These are phyloP conservation scores for Millerozyma miso DNA, from an alignment of 805 yeast genomes.

Conservation along the genomic window DNA sequence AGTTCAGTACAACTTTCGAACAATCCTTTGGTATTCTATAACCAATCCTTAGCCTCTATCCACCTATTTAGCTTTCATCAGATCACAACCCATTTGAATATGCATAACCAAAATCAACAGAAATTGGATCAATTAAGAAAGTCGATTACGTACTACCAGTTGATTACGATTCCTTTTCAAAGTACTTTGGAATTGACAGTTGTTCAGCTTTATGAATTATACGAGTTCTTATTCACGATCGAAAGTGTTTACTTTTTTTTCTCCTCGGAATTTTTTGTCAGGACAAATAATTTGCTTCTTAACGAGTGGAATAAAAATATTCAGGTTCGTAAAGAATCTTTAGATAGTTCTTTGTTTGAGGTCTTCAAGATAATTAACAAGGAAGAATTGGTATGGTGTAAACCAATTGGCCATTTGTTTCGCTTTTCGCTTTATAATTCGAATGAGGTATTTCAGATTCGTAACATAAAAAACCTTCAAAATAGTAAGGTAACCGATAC, in stretches of 20 bases:
- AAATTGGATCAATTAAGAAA: conserved; percentile 24
- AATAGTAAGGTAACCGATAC: background rate
- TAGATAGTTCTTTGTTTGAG: conserved; percentile 8
- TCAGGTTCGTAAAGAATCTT: conserved; percentile 9
- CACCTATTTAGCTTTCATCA: conserved; percentile 30
- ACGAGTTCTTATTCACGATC: conserved; percentile 22
- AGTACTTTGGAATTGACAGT: conserved; percentile 11
- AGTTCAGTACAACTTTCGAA: conserved; percentile 10
- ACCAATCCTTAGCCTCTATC: conserved; percentile 22
- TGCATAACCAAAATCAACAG: conserved; percentile 26
- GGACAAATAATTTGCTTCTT: conserved; percentile 13
- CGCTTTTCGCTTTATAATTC: conserved; percentile 1
- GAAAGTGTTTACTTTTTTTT: conserved; percentile 23
- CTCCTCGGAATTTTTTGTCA: conserved; percentile 12
- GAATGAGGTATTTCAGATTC: background rate
- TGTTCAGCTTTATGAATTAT: conserved; percentile 27
- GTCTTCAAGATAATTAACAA: conserved; percentile 8
- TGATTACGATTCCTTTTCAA: conserved; percentile 23
- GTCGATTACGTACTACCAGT: conserved; percentile 28
- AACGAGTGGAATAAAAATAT: conserved; percentile 14
- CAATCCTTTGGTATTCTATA: conserved; percentile 26
- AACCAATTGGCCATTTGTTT: conserved; percentile 4
- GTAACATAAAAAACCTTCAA: background rate
- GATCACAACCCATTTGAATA: conserved; percentile 21
- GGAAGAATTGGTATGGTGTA: conserved; percentile 9